Conservation (phyloP, 129 eudicot species). For the Helianthus tuberosus region DNA sequence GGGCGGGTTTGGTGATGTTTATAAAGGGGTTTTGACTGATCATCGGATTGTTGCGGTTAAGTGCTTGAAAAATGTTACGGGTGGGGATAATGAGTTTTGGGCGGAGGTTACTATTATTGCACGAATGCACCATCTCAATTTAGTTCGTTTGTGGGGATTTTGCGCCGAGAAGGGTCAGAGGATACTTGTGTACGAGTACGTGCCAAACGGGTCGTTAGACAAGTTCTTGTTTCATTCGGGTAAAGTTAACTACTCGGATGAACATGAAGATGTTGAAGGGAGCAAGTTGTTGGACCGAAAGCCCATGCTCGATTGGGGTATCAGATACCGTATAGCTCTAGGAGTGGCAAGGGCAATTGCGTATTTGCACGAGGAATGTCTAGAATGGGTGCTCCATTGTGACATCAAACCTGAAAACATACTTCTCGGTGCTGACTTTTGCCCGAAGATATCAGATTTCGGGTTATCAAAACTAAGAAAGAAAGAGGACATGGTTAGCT, state of each 20-base stretch:
- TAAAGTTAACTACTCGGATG: conserved; percentile 18
- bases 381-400: conserved; percentile 97
- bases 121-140: conserved; percentile 91
- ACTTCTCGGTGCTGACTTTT: conserved; percentile 85
- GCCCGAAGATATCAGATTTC: conserved; percentile 92
- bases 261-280: conserved; percentile 24
- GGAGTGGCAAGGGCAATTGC: conserved; percentile 97
- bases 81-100: conserved; percentile 90
- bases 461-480: conserved; percentile 84
- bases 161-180: conserved; percentile 88
- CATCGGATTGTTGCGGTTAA: conserved; percentile 85
- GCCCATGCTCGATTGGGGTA: conserved; percentile 81
- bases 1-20: conserved; percentile 90
- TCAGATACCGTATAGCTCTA: conserved; percentile 80
- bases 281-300: conserved; percentile 29
- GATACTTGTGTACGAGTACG: conserved; percentile 84
- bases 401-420: conserved; percentile 98
- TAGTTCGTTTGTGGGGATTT: conserved; percentile 90
- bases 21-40: conserved; percentile 73
- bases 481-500: conserved; percentile 73
- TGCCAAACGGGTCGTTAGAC: conserved; percentile 86
- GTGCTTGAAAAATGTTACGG: conserved; percentile 61
- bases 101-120: conserved; percentile 95
- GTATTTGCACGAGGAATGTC: conserved; percentile 85
- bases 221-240: conserved; percentile 61